A percentile compares a stretch with the other conserved stretches of the same genome.
Evolutionary conservation across 352 stramenopile species (phyloP).

Genomic region (Peronosclerospora sorghi): DNA sequence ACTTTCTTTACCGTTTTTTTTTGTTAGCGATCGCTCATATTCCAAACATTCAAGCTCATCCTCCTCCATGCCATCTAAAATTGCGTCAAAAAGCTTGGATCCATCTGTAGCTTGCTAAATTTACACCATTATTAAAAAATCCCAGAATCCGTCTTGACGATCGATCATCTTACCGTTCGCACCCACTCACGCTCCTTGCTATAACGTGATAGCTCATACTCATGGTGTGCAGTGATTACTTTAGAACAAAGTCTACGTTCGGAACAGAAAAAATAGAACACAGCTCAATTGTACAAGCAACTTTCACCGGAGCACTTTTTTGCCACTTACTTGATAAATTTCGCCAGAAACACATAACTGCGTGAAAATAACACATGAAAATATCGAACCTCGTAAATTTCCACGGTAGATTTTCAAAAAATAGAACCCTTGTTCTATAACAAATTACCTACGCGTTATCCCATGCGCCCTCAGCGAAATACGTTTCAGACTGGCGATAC

Average conservation of each 20-base stretch:
- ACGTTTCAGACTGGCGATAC: constrained; percentile 63
- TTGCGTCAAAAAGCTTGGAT: no score
- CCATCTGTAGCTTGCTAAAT: constrained; percentile 50
- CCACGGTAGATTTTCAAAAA: no score
- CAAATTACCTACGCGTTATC: constrained; percentile 55
- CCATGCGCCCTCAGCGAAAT: constrained; percentile 43
- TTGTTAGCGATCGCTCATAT: no score
- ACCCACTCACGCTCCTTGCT: constrained; percentile 61
- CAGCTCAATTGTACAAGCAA: constrained; percentile 1
- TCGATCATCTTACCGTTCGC: constrained; percentile 25
- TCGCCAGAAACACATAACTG: constrained; percentile 77
- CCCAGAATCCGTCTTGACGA: neutral
- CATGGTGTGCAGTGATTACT: constrained; percentile 46
- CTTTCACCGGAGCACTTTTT: no score
- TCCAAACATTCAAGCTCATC: no score
- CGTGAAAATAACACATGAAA: neutral
- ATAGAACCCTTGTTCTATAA: constrained; percentile 17
- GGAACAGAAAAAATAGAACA: constrained; percentile 17
- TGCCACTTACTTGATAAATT: constrained; percentile 65
- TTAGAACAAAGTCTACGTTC: constrained; percentile 52
- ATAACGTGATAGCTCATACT: constrained; percentile 46
- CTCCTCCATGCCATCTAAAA: no score
- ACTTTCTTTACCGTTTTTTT: no score
- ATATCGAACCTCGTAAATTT: no score
- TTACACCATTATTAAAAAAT: constrained; percentile 5